Evolutionary conservation across 495 filamentous ascomycete genomes (phyloP).

Genomic region (Lasiosphaeria miniovina): DNA sequence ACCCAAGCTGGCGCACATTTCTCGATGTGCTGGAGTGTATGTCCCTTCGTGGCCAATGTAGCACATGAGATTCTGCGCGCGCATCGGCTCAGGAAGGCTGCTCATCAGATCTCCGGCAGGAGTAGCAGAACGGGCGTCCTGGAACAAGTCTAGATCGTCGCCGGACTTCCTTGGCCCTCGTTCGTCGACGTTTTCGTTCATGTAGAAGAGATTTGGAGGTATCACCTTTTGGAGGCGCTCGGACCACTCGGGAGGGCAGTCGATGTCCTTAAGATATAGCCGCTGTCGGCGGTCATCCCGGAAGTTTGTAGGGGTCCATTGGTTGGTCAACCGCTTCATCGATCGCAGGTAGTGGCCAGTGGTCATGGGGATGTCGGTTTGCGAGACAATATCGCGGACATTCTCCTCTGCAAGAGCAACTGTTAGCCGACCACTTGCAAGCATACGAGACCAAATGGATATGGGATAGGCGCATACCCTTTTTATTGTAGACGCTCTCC

Average conservation of each 20-base stretch:
- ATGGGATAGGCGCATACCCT: conserved; percentile 51
- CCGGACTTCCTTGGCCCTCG: conserved; percentile 45
- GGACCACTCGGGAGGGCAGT: conserved; percentile 82
- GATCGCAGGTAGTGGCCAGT: conserved; percentile 85
- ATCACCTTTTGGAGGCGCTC: conserved; percentile 72
- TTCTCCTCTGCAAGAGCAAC: conserved; percentile 46
- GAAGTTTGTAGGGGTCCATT: conserved; percentile 66
- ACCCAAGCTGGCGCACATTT: conserved; percentile 95
- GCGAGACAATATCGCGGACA: conserved; percentile 70
- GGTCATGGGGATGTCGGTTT: conserved; percentile 70
- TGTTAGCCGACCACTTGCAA: conserved; percentile 1
- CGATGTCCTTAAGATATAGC: conserved; percentile 93
- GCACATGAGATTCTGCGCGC: conserved; percentile 95
- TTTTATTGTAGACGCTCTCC: conserved; percentile 64
- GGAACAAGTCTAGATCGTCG: conserved; percentile 44
- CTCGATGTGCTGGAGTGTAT: conserved; percentile 91
- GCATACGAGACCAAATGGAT: not conserved
- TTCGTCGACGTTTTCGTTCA: conserved; percentile 66
- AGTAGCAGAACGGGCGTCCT: conserved; percentile 40
- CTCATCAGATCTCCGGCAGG: conserved; percentile 88
- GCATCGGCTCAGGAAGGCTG: conserved; percentile 77
- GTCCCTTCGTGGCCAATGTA: conserved; percentile 98
- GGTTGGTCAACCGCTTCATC: conserved; percentile 71
- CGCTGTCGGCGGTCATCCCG: conserved; percentile 70
- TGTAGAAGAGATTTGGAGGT: conserved; percentile 76